Conservation (phyloP, 1,284 basidiomycete genomes). For the Pterulicium gracile region DNA sequence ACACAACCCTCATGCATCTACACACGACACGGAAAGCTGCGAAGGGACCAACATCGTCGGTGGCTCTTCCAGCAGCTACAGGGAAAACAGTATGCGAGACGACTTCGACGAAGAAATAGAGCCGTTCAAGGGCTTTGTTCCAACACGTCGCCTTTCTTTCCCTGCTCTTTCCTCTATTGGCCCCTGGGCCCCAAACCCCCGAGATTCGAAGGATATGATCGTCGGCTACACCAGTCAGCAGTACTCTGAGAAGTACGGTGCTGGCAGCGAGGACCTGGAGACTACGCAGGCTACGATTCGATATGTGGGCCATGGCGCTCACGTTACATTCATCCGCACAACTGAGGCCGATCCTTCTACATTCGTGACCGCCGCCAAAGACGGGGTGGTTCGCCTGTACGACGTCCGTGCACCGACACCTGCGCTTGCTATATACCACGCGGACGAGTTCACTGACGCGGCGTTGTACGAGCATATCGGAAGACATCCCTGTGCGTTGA, state of each 20-base stretch:
- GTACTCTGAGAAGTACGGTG: too few species aligned
- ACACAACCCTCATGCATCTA: too few species aligned
- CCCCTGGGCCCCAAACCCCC: not conserved
- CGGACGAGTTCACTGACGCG: not conserved
- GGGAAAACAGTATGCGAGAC: constrained; percentile 18
- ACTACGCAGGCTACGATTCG: constrained; percentile 9
- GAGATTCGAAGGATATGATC: not conserved
- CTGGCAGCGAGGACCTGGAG: not conserved
- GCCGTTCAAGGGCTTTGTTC: constrained; percentile 16
- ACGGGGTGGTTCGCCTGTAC: constrained; percentile 27
- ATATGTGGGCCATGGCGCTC: constrained; percentile 27
- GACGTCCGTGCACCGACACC: constrained; percentile 20
- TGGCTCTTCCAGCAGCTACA: constrained; percentile 9
- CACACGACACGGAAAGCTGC: too few species aligned
- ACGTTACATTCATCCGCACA: constrained; percentile 20
- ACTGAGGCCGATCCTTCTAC: constrained; percentile 22
- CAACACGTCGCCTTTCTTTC: not conserved
- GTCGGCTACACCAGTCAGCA: not conserved
- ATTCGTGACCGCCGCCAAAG: constrained; percentile 24
- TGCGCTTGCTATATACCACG: constrained; percentile 15
- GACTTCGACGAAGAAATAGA: constrained; percentile 21
- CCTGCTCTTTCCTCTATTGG: not conserved
- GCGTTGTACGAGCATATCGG: constrained; percentile 9
- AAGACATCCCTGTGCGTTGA: constrained; percentile 8
- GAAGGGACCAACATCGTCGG: constrained; percentile 19